Evolutionary conservation across 2,329 filamentous ascomycete genomes (phyloP).

Genomic region (Paraphaeosphaeria sporulosa): DNA sequence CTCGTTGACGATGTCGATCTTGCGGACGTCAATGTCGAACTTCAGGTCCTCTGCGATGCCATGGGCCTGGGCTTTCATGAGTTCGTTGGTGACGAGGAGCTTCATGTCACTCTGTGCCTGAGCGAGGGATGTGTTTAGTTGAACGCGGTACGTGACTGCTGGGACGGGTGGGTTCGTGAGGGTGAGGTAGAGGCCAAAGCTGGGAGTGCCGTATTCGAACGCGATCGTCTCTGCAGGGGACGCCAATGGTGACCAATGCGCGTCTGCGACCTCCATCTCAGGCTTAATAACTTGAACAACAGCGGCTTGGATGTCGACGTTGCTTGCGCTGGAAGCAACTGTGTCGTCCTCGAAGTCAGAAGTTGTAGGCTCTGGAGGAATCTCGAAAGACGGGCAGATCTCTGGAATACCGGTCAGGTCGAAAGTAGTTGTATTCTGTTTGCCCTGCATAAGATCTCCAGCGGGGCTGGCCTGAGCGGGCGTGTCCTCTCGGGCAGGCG

Average conservation of each 20-base stretch:
- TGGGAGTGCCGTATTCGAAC: not conserved
- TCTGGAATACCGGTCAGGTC: not conserved
- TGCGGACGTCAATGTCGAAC: not conserved
- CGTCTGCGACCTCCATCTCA: too few species aligned
- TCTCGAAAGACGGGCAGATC: not conserved
- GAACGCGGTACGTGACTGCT: not conserved
- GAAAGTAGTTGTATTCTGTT: not conserved
- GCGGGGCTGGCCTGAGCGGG: not conserved
- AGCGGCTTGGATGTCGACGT: not conserved
- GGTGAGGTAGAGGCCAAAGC: constrained; percentile 4
- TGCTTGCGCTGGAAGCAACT: too few species aligned
- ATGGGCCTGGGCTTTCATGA: not conserved
- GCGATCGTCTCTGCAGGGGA: too few species aligned
- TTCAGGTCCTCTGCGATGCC: not conserved
- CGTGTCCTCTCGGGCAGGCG: not conserved
- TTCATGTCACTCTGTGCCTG: constrained; percentile 8
- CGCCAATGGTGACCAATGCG: too few species aligned
- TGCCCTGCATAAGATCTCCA: not conserved
- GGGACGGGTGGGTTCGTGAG: not conserved
- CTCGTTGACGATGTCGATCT: not conserved
- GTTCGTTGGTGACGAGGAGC: not conserved
- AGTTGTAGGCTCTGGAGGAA: not conserved
- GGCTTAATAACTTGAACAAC: not conserved
- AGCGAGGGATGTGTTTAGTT: not conserved
- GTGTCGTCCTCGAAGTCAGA: not conserved